Conservation (phyloP, 441 rosid genomes). For the Codiaeum variegatum region DNA sequence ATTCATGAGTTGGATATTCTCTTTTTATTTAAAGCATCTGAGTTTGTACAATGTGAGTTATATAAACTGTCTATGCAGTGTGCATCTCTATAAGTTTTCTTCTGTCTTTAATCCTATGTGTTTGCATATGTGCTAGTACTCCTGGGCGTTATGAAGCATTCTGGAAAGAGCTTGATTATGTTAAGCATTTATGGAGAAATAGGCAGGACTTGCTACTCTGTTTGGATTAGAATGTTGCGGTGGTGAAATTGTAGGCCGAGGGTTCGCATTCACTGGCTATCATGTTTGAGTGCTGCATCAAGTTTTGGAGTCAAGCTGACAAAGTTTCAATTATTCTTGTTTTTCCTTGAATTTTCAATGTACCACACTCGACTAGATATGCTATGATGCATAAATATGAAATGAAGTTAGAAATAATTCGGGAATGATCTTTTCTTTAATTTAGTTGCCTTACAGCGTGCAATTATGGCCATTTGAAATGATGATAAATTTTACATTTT, state of each 20-base stretch:
- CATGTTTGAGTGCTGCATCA: conserved; percentile 39
- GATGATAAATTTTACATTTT: neutral
- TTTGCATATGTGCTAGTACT: conserved; percentile 36
- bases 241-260: conserved; percentile 69
- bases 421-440: neutral
- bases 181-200: conserved; percentile 51
- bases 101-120: conserved; percentile 25
- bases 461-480: neutral
- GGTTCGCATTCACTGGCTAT: conserved; percentile 74
- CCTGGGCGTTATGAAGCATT: conserved; percentile 58
- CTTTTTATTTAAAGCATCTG: neutral
- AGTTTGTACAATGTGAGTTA: neutral
- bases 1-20: neutral
- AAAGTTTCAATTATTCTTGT: conserved; percentile 7
- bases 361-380: conserved; percentile 9
- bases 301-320: neutral
- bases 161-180: conserved; percentile 63
- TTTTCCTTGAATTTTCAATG: neutral
- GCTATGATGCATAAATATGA: conserved; percentile 1
- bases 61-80: neutral
- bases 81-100: neutral
- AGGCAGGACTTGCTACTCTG: conserved; percentile 52
- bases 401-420: neutral
- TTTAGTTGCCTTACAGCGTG: neutral
- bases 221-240: conserved; percentile 81